Conservation (phyloP, 192 early-diverging fungal species). For the Backusella macrospora region DNA sequence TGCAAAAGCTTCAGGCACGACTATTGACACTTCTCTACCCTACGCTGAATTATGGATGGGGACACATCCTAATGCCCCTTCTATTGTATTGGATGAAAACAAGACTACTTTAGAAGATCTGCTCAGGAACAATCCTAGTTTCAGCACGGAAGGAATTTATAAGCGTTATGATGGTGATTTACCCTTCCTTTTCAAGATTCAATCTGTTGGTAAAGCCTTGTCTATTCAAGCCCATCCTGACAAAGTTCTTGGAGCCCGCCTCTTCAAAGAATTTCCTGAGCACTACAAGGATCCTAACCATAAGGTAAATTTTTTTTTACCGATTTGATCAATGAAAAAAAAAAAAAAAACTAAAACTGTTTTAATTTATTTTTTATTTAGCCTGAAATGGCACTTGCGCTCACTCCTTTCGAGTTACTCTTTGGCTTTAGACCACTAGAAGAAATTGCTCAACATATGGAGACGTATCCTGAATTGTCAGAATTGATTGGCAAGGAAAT, state of each 20-base stretch:
- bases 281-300: constrained; percentile 75
- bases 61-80: constrained; percentile 93
- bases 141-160: constrained; percentile 58
- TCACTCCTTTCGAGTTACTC: constrained; percentile 95
- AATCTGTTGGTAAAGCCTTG: constrained; percentile 87
- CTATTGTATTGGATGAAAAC: constrained; percentile 47
- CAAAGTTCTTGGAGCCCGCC: constrained; percentile 73
- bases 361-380: constrained; percentile 48
- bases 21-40: constrained; percentile 62
- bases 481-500: constrained; percentile 63
- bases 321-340: neutral
- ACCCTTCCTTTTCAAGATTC: constrained; percentile 97
- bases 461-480: constrained; percentile 77
- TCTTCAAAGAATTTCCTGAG: constrained; percentile 72
- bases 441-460: constrained; percentile 71
- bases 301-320: constrained; percentile 26
- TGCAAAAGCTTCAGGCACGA: constrained; percentile 58
- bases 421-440: constrained; percentile 88
- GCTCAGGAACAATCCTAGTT: constrained; percentile 54
- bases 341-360: neutral
- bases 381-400: constrained; percentile 96
- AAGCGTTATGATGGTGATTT: constrained; percentile 73
- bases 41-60: constrained; percentile 99
- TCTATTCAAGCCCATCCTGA: constrained; percentile 99
- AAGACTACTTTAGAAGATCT: constrained; percentile 61